A percentile compares a stretch with the other conserved stretches of the same genome.
phyloP scores from a whole-genome alignment of 129 eudicot genomes.

The Smallanthus sonchifolius region DNA sequence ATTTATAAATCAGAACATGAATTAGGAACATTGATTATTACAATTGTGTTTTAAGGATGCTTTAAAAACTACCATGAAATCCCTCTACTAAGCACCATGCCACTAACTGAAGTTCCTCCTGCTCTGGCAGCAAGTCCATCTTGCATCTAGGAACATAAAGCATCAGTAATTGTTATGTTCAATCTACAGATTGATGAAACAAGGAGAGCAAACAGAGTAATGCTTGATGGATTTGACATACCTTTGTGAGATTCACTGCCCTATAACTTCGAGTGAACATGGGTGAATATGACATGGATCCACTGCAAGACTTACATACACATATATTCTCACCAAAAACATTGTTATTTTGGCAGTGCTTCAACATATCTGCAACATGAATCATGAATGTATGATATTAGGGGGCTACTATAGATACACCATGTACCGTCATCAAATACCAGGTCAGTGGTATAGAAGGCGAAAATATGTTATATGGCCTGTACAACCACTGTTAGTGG shows the following conservation, averaged over 20 bases:
- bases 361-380: slow-evolving; percentile 37
- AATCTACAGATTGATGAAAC: slow-evolving; percentile 6
- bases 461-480: too few relatives aligned
- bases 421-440: too few relatives aligned
- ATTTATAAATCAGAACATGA: slow-evolving; percentile 17
- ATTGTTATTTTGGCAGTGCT: slow-evolving; percentile 31
- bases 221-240: slow-evolving; percentile 17
- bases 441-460: too few relatives aligned
- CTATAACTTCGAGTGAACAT: slow-evolving; percentile 35
- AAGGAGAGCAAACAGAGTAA: slow-evolving; percentile 7
- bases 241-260: slow-evolving; percentile 38
- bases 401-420: too few relatives aligned
- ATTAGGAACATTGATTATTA: background rate
- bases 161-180: background rate
- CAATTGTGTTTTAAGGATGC: slow-evolving; percentile 1
- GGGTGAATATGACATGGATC: slow-evolving; percentile 30
- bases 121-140: slow-evolving; percentile 31
- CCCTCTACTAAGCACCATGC: slow-evolving; percentile 42
- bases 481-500: too few relatives aligned
- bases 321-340: slow-evolving; percentile 35
- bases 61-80: slow-evolving; percentile 40
- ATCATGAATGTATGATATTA: background rate
- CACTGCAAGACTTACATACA: slow-evolving; percentile 35
- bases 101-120: slow-evolving; percentile 30
- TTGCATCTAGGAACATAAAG: slow-evolving; percentile 17